Percentiles rank a stretch among this genome's conserved stretches.
These are phyloP conservation scores for Trichophyton mentagrophytes DNA, from an alignment of 2,329 filamentous ascomycete genomes.

Conservation along the genomic window DNA sequence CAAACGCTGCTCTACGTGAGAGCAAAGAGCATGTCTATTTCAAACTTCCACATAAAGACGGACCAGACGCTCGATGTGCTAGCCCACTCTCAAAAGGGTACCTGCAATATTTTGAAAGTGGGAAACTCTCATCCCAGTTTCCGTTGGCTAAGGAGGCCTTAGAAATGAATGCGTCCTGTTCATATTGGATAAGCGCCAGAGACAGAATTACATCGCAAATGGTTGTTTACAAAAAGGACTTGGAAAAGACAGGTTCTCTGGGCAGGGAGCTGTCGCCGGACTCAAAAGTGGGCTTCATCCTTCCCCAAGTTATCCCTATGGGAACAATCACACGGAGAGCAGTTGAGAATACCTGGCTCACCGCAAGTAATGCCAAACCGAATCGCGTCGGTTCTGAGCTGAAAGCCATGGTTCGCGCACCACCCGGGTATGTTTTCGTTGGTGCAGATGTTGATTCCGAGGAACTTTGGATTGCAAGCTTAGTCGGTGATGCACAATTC, in stretches of 20 bases:
- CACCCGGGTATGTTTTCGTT: conserved; percentile 81
- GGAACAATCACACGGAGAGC: conserved; percentile 88
- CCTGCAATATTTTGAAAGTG: conserved; percentile 78
- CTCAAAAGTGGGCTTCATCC: conserved; percentile 59
- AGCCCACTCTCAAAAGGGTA: conserved; percentile 90
- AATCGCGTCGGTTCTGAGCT: conserved; percentile 94
- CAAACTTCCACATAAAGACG: conserved; percentile 94
- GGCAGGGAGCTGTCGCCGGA: conserved; percentile 15
- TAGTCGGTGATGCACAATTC: conserved; percentile 90
- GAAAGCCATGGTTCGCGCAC: conserved; percentile 91
- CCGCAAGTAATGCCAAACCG: conserved; percentile 89
- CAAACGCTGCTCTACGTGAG: conserved; percentile 50
- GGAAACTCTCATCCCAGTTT: conserved; percentile 75
- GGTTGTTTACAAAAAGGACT: conserved; percentile 70
- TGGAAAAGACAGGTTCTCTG: conserved; percentile 17
- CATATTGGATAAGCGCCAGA: conserved; percentile 95
- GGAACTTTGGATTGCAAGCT: conserved; percentile 93
- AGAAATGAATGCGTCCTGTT: conserved; percentile 97
- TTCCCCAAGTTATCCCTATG: conserved; percentile 96
- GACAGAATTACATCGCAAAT: conserved; percentile 91
- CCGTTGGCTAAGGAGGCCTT: conserved; percentile 84
- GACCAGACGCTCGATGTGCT: conserved; percentile 67
- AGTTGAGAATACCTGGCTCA: conserved; percentile 97
- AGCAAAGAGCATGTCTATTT: conserved; percentile 61
- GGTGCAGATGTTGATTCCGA: conserved; percentile 96